A percentile compares a stretch with the other conserved stretches of the same genome.
Evolutionary conservation across 1,139 yeast genomes (phyloP).

Genomic region (Yamadazyma sp.): DNA sequence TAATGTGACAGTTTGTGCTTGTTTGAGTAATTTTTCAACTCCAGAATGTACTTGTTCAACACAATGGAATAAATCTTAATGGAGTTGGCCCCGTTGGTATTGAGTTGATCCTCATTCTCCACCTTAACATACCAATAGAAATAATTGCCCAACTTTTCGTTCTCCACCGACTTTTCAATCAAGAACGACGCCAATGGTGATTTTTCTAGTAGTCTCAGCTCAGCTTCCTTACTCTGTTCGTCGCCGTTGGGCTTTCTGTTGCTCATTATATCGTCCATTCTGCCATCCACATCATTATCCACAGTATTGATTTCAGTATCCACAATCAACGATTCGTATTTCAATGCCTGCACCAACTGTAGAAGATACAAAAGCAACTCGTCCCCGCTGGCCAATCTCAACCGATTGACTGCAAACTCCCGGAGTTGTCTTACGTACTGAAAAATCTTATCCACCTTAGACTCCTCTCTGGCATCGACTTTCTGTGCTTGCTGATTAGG

Average conservation of each 20-base stretch:
- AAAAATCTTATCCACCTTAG: slow-evolving; percentile 32
- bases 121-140: slow-evolving; percentile 92
- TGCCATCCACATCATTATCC: slow-evolving; percentile 8
- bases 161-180: slow-evolving; percentile 68
- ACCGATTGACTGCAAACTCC: slow-evolving; percentile 83
- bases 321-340: slow-evolving; percentile 55
- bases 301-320: slow-evolving; percentile 14
- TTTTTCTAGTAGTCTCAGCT: slow-evolving; percentile 16
- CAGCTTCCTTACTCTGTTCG: slow-evolving; percentile 19
- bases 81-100: slow-evolving; percentile 14
- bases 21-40: slow-evolving; percentile 30
- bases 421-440: slow-evolving; percentile 51
- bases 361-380: slow-evolving; percentile 80
- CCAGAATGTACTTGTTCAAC: slow-evolving; percentile 41
- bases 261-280: slow-evolving; percentile 6
- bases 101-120: slow-evolving; percentile 71
- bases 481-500: slow-evolving; percentile 5
- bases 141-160: slow-evolving; percentile 71
- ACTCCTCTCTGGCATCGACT: slow-evolving; percentile 19
- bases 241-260: slow-evolving; percentile 7
- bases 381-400: slow-evolving; percentile 74
- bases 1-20: slow-evolving; percentile 35
- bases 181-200: slow-evolving; percentile 80
- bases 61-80: slow-evolving; percentile 33
- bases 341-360: slow-evolving; percentile 90